These are phyloP conservation scores for Nothophaeocryptopus gaeumannii DNA, from an alignment of 2,329 filamentous ascomycete genomes.

Conservation along the genomic window DNA sequence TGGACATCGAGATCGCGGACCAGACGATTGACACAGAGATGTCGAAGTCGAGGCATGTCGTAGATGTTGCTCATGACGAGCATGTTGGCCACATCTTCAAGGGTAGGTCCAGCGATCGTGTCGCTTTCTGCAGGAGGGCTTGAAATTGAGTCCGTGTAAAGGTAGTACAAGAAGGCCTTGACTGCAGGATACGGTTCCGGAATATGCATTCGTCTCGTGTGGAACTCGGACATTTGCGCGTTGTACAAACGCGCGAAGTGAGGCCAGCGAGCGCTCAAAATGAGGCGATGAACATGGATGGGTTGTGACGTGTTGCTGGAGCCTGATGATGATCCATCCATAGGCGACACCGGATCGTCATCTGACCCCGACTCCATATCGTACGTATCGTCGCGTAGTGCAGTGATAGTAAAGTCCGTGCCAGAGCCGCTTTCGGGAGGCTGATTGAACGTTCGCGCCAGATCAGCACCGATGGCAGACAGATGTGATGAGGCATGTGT, in stretches of 20 bases:
- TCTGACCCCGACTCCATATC: conserved; percentile 62
- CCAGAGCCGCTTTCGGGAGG: conserved; percentile 80
- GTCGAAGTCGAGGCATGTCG: conserved; percentile 87
- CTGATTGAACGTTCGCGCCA: conserved; percentile 83
- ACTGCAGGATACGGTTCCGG: conserved; percentile 94
- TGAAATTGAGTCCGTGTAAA: conserved; percentile 90
- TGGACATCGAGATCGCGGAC: conserved; percentile 90
- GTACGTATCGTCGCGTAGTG: conserved; percentile 65
- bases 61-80: conserved; percentile 98
- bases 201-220: conserved; percentile 96
- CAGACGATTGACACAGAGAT: conserved; percentile 86
- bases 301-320: conserved; percentile 63
- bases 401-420: conserved; percentile 88
- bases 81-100: conserved; percentile 86
- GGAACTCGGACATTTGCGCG: conserved; percentile 94
- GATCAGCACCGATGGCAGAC: conserved; percentile 73
- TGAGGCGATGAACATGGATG: conserved; percentile 93
- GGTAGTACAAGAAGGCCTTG: conserved; percentile 89
- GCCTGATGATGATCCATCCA: conserved; percentile 14
- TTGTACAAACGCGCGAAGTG: conserved; percentile 91
- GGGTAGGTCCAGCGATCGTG: conserved; percentile 47
- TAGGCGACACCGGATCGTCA: conserved; percentile 40
- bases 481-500: conserved; percentile 52
- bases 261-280: conserved; percentile 91
- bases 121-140: conserved; percentile 27